These are phyloP conservation scores for Alopecurus myosuroides DNA, from an alignment of 176 grass and related monocot genomes.

Conservation along the genomic window DNA sequence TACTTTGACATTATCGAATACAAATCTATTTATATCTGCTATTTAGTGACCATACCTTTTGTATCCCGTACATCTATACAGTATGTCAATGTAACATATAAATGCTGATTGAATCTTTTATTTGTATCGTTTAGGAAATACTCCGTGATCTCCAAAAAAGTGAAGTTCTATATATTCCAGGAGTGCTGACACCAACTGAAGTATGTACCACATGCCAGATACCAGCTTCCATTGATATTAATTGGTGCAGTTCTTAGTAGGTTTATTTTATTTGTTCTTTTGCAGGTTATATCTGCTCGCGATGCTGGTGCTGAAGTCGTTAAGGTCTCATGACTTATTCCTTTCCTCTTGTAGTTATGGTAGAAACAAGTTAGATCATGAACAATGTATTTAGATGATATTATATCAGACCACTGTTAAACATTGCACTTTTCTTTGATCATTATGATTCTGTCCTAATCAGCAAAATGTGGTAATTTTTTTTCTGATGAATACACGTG, in stretches of 20 bases:
- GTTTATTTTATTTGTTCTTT: slow-evolving; percentile 18
- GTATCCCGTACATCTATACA: background rate
- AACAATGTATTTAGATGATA: background rate
- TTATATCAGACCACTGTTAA: background rate
- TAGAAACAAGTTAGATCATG: background rate
- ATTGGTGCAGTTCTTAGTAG: background rate
- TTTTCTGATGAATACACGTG: background rate
- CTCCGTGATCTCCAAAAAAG: slow-evolving; percentile 46
- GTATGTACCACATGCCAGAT: slow-evolving; percentile 40
- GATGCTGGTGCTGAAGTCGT: slow-evolving; percentile 64
- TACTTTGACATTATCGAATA: background rate
- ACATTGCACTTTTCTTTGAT: background rate
- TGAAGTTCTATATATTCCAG: slow-evolving; percentile 81
- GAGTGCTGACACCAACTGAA: slow-evolving; percentile 89
- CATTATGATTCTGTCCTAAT: background rate
- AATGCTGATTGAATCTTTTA: background rate
- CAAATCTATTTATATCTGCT: background rate
- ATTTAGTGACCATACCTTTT: background rate
- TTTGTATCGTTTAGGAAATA: slow-evolving; percentile 62
- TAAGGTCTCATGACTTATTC: slow-evolving; percentile 48
- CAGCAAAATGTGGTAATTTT: background rate
- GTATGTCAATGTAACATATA: background rate
- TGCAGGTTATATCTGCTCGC: slow-evolving; percentile 73
- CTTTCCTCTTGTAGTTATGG: slow-evolving; percentile 8
- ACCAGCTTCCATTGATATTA: background rate